Base-by-base conservation (phyloP, 257 asterid genomes). In the Lantana camara region DNA sequence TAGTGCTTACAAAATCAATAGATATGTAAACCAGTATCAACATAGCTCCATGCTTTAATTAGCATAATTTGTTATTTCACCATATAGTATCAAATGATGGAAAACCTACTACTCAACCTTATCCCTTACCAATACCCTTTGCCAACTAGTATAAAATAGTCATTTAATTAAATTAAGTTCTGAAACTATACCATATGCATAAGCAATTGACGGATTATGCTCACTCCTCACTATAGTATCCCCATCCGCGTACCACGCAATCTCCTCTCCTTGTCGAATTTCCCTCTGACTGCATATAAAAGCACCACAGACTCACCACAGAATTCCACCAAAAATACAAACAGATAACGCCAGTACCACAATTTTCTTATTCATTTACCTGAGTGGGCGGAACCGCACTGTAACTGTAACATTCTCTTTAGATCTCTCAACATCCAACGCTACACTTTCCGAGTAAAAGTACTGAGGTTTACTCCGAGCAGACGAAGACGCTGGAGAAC, bases 171-270 rank as follows among this genome's bases (percentile, higher is more conserved):
- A 62, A 30, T 32, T 62, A 24, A 64, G 61, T 34, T 68, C 30
- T 21, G 53, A 27, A 41, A 76, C 64, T 73, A 53, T 86, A 94
- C 99, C 99, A 60, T 88, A 94, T 49, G 99, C 98, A 60, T 86
- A 94, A 57, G 99, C 99, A 79, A 90, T 81, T 37, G 96, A 82
- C 23, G 85, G 91, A 63, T 88, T 88, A 65, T 88, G 92, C 75
- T 94, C 99, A 81, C 81, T 94, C 79, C 99, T 82, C 78, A 86
- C 95, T 67, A 88, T 83, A 66, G 95, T 81, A 73, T 94, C 99
- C 73, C 99, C 99, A 75, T 94, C 99, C 4, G 99, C 99, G 24
- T 94, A 94, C 99, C 99, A 94, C 0, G 96, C 95, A 67, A 94
- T 90, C 80, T 90, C 99, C 77, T 94, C 98, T 46, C 99, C 99